Evolutionary conservation across 805 yeast species (phyloP), one percentile per base, ranked within the genome.

Genomic region (Cyberlindnera saturnus): DNA sequence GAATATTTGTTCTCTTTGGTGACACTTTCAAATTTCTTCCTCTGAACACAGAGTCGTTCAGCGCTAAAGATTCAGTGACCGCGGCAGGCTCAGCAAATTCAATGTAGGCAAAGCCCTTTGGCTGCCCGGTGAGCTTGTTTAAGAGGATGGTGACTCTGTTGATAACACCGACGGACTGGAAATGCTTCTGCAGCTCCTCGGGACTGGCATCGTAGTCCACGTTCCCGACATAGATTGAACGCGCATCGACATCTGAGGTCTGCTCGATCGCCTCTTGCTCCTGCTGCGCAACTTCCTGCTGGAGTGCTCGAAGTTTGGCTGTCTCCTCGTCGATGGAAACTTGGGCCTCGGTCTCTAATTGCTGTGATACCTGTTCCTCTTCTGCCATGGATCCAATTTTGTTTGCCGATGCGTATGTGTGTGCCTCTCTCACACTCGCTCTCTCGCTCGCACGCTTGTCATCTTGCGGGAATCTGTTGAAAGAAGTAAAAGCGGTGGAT

Each of bases 81-180:
- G 74, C 70, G n/a, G 72, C 70, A 11, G 77, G 74, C 55, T 76
- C 84, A n/a, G 80, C 74, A 57, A 86, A 88, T 61, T 88, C 96
- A 48, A 88, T 73, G 61, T 86, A 88, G 2, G 96, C 96, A 65
- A 74, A 86, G 1, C 96, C 96, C 63, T 83, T 83, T 36, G 96
- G 93, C 49, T 76, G 82, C 6, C 95, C 95, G 0, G 93, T 80
- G 53, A 67, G 63, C 61, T 81, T 82, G 64, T 87, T 86, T 44
- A 76, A 69, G 61, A 83, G 65, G 38, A 88, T 86, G 3, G 93
- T 86, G 30, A 87, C 88, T 53, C 96, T 74, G 57, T 84, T 81
- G 42, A 88, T 84, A 6, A 77, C 71, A 1, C 96, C 96, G 38
- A 79, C 79, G 3, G 74, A 59, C 42, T 78, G 73, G 63, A 87